Conservation (phyloP, 331 rosid species). For the Malus hybrid region DNA sequence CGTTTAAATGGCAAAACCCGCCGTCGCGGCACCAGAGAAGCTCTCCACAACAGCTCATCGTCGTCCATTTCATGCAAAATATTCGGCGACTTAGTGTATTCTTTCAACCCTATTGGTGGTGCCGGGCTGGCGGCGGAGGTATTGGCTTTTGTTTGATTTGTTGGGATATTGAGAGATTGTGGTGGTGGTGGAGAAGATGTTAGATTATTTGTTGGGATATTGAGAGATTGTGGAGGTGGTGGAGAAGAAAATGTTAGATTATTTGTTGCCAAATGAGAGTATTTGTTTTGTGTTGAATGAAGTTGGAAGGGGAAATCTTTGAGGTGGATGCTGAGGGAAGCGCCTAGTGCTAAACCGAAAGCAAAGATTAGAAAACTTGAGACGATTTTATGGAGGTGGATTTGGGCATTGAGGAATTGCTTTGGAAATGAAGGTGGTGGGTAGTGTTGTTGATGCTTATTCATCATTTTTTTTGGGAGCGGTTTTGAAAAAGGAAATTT, state of each 20-base stretch:
- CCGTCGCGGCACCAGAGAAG: slow-evolving; percentile 37
- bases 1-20: slow-evolving; percentile 17
- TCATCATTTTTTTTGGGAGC: slow-evolving; percentile 12
- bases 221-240: neutral
- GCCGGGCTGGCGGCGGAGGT: neutral
- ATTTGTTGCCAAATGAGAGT: neutral
- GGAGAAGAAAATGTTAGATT: neutral
- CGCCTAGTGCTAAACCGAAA: slow-evolving; percentile 54
- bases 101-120: slow-evolving; percentile 18
- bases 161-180: neutral
- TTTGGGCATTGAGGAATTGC: slow-evolving; percentile 18
- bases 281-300: neutral
- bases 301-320: slow-evolving; percentile 14
- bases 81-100: slow-evolving; percentile 25
- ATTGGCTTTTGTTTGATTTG: neutral
- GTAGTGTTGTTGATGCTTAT: slow-evolving; percentile 9
- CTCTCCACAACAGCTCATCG: slow-evolving; percentile 64
- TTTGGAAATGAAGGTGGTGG: slow-evolving; percentile 16
- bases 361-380: slow-evolving; percentile 33
- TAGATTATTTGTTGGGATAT: neutral
- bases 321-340: slow-evolving; percentile 38
- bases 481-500: too few species aligned
- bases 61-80: slow-evolving; percentile 14
- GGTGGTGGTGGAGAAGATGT: neutral
- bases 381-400: slow-evolving; percentile 30